Conservation (phyloP, 2,329 filamentous ascomycete species). For the Raffaelea ambrosiae region DNA sequence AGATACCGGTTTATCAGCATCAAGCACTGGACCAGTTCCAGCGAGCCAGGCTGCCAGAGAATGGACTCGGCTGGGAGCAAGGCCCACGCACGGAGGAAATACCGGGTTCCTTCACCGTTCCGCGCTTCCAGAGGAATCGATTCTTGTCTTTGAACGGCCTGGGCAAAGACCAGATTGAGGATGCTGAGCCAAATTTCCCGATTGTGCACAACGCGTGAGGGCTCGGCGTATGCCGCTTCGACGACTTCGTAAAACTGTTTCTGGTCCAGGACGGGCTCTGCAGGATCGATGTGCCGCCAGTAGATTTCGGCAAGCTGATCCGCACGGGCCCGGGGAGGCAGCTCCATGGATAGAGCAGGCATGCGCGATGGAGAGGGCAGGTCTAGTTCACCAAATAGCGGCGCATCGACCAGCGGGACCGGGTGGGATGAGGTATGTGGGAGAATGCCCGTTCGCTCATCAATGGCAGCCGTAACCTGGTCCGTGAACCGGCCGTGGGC, state of each 20-base stretch:
- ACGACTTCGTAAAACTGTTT: background rate
- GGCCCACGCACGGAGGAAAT: slow-evolving; percentile 32
- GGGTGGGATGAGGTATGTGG: slow-evolving; percentile 13
- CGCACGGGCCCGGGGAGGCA: slow-evolving; percentile 34
- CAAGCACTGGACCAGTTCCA: slow-evolving; percentile 36
- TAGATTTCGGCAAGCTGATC: slow-evolving; percentile 36
- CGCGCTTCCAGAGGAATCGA: slow-evolving; percentile 28
- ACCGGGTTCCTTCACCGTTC: slow-evolving; percentile 29
- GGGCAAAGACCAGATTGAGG: slow-evolving; percentile 37
- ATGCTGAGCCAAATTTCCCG: slow-evolving; percentile 26
- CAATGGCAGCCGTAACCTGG: slow-evolving; percentile 33
- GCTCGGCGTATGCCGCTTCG: no score
- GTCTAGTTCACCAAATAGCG: no score
- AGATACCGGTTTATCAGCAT: slow-evolving; percentile 39
- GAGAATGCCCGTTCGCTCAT: slow-evolving; percentile 17
- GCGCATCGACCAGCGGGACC: no score
- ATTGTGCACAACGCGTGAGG: no score
- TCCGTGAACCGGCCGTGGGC: no score
- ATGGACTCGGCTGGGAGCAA: slow-evolving; percentile 27
- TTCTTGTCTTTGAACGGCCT: slow-evolving; percentile 34
- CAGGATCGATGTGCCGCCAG: slow-evolving; percentile 35
- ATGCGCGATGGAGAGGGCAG: slow-evolving; percentile 4
- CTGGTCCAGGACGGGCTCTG: slow-evolving; percentile 36
- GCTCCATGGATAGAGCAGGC: slow-evolving; percentile 22
- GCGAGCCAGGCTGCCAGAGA: slow-evolving; percentile 31